Evolutionary conservation across 768 basidiomycete genomes (phyloP).

Genomic region (Crepidotus variabilis): DNA sequence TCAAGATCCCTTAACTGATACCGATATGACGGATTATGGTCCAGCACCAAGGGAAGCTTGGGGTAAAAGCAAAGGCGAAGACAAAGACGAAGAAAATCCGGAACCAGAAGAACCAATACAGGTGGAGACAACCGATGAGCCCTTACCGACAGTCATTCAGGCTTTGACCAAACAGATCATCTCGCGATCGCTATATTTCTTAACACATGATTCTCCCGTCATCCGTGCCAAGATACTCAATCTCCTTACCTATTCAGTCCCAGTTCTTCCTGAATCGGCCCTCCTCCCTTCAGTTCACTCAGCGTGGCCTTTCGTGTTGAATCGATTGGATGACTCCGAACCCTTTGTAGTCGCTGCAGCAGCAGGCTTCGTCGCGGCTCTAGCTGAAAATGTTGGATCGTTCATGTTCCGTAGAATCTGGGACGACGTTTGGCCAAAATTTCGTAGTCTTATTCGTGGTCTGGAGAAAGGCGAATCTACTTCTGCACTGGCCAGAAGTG

Average conservation of each 20-base stretch:
- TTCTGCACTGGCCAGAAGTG: slow-evolving; percentile 64
- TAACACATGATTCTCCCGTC: slow-evolving; percentile 84
- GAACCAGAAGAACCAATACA: slow-evolving; percentile 13
- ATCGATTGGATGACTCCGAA: slow-evolving; percentile 71
- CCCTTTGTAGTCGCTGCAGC: slow-evolving; percentile 79
- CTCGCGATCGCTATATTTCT: slow-evolving; percentile 81
- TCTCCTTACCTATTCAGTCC: slow-evolving; percentile 69
- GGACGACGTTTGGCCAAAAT: slow-evolving; percentile 93
- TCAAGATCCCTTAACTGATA: slow-evolving; percentile 25
- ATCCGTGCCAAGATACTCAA: slow-evolving; percentile 82
- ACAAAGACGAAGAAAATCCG: background rate
- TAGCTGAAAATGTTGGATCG: slow-evolving; percentile 68
- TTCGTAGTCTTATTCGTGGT: slow-evolving; percentile 53
- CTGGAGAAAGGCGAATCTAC: slow-evolving; percentile 61
- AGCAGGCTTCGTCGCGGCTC: slow-evolving; percentile 64
- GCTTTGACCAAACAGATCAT: slow-evolving; percentile 81
- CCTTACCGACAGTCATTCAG: slow-evolving; percentile 67
- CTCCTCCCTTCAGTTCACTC: slow-evolving; percentile 83
- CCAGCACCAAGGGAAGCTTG: slow-evolving; percentile 58
- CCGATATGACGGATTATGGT: slow-evolving; percentile 49
- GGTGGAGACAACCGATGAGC: slow-evolving; percentile 39
- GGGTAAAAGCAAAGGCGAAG: slow-evolving; percentile 32
- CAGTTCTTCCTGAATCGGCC: slow-evolving; percentile 66
- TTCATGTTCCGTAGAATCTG: slow-evolving; percentile 86
- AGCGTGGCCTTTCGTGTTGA: slow-evolving; percentile 93